Percentiles rank a stretch among this genome's conserved stretches.
Evolutionary conservation across 1,139 yeast species (phyloP).

Genomic region (Petasospora fabianii): DNA sequence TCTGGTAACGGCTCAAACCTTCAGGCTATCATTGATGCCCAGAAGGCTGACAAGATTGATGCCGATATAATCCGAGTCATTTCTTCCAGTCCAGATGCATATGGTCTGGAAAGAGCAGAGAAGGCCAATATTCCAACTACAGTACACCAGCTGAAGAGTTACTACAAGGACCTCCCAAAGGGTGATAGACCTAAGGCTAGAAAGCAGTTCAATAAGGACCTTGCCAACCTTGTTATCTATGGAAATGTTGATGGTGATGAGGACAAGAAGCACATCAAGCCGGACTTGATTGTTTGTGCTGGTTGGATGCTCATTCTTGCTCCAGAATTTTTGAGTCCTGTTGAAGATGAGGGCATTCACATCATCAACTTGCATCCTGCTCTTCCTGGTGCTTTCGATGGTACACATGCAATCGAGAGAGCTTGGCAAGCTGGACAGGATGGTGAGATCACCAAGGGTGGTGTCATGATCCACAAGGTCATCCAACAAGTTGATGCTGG

Average conservation of each 20-base stretch:
- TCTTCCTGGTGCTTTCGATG: slow-evolving; percentile 94
- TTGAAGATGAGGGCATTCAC: slow-evolving; percentile 58
- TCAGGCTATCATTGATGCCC: slow-evolving; percentile 87
- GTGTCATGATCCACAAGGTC: slow-evolving; percentile 94
- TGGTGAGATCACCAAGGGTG: slow-evolving; percentile 75
- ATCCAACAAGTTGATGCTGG: slow-evolving; percentile 95
- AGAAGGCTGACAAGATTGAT: slow-evolving; percentile 38
- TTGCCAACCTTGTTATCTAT: slow-evolving; percentile 61
- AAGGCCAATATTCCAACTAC: slow-evolving; percentile 64
- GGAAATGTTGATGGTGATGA: slow-evolving; percentile 38
- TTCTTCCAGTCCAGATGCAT: slow-evolving; percentile 80
- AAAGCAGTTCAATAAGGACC: slow-evolving; percentile 67
- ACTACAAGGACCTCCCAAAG: slow-evolving; percentile 71
- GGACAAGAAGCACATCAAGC: slow-evolving; percentile 40
- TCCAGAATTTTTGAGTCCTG: slow-evolving; percentile 64
- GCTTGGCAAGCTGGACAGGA: slow-evolving; percentile 94
- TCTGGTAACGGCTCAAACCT: slow-evolving; percentile 94
- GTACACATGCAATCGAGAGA: slow-evolving; percentile 93
- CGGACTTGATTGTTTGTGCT: slow-evolving; percentile 91
- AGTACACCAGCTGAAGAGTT: slow-evolving; percentile 68
- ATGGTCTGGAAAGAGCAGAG: slow-evolving; percentile 75
- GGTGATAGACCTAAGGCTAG: slow-evolving; percentile 58
- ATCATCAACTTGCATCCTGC: slow-evolving; percentile 96
- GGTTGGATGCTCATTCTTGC: slow-evolving; percentile 97
- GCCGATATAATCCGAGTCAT: slow-evolving; percentile 62